phyloP scores from a whole-genome alignment of 768 basidiomycete genomes.

The Macrolepiota dolichaula region DNA sequence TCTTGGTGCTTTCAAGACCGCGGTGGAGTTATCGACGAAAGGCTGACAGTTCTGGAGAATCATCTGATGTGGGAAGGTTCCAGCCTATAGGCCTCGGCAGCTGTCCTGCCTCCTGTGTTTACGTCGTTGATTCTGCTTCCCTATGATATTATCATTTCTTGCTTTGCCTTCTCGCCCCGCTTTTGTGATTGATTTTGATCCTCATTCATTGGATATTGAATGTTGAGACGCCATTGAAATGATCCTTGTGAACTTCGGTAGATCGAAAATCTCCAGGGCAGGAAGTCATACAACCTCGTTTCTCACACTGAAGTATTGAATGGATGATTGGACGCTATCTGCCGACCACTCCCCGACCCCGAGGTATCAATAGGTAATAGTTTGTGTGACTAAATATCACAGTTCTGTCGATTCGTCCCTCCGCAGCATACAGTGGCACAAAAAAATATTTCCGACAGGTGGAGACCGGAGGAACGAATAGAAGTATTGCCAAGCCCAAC shows the following conservation, averaged over 20 bases:
- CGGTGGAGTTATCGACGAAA: conserved; percentile 72
- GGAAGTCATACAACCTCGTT: not conserved
- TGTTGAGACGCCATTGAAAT: not conserved
- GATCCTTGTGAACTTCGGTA: not conserved
- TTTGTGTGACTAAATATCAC: not conserved
- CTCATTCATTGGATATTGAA: not conserved
- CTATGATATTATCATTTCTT: not conserved
- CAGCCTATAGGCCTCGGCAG: not conserved
- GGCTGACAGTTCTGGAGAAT: conserved; percentile 3
- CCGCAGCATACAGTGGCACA: not conserved
- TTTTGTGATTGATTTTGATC: conserved; percentile 3
- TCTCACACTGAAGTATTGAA: not conserved
- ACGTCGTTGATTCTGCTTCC: not conserved
- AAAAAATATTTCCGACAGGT: not conserved
- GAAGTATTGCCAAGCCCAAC: no score
- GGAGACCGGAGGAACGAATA: no score
- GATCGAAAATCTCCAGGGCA: not conserved
- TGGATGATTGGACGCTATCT: not conserved
- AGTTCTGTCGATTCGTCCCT: not conserved
- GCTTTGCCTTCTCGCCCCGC: not conserved
- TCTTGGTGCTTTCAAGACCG: conserved; percentile 89
- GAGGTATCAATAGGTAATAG: not conserved
- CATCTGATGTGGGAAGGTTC: conserved; percentile 3
- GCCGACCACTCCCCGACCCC: not conserved
- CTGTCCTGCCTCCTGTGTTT: not conserved